Evolutionary conservation across 2,329 filamentous ascomycete species (phyloP).

Genomic region (Calonectria hawksworthii): DNA sequence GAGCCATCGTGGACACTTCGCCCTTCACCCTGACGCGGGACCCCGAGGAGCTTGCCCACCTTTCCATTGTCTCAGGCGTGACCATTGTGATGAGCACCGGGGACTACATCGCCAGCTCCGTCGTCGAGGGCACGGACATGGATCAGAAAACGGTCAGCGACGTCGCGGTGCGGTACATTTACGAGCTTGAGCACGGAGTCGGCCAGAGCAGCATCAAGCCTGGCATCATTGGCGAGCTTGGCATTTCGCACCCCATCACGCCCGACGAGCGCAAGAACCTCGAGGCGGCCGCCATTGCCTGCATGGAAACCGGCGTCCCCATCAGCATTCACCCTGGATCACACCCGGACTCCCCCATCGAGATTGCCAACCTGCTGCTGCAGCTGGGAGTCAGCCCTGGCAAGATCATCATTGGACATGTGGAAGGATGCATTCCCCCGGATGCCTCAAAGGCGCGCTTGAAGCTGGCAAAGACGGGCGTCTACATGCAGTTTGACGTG

Average conservation of each 20-base stretch:
- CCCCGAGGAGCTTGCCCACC: not conserved
- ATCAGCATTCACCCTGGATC: not conserved
- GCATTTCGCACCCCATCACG: not conserved
- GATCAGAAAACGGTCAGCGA: not conserved
- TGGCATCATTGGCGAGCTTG: not conserved
- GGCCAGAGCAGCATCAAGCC: not conserved
- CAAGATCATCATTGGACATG: not conserved
- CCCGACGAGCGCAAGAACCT: not conserved
- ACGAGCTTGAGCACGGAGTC: not conserved
- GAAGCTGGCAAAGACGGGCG: not conserved
- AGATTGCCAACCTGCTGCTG: not conserved
- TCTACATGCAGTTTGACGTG: not conserved
- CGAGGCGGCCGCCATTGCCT: not conserved
- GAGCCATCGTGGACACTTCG: not conserved
- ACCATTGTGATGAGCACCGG: slow-evolving; percentile 1
- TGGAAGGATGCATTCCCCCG: not conserved
- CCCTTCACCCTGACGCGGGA: not conserved
- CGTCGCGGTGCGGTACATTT: not conserved
- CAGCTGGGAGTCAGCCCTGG: not conserved
- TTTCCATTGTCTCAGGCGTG: not conserved
- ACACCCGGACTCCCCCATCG: not conserved
- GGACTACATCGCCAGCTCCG: not conserved
- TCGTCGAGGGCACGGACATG: not conserved
- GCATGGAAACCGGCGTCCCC: not conserved
- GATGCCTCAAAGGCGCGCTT: not conserved